A percentile compares a stretch with the other conserved stretches of the same genome.
phyloP scores from a whole-genome alignment of 139 green algal genomes.

The Pleodorina starrii region DNA sequence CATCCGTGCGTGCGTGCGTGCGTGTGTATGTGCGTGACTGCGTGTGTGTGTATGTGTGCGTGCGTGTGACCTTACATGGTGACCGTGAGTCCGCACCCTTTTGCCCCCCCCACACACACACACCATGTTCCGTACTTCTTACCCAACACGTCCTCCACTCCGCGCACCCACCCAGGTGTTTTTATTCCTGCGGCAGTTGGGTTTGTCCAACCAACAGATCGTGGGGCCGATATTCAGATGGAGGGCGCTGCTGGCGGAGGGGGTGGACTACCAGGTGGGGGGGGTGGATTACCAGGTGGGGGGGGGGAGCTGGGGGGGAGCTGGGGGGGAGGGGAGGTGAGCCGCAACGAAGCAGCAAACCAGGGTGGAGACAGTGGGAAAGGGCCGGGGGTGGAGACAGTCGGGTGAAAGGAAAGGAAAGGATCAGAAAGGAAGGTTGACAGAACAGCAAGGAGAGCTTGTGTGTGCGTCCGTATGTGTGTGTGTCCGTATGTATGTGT shows the following conservation, averaged over 20 bases:
- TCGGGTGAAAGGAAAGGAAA: neutral
- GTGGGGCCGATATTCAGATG: neutral
- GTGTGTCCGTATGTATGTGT: no score
- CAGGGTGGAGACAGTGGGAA: no score
- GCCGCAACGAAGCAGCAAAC: neutral
- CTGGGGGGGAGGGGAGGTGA: neutral
- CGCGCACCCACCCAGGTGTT: no score
- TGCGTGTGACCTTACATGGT: neutral
- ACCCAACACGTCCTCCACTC: no score
- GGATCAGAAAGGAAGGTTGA: no score
- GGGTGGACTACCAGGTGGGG: conserved; percentile 2
- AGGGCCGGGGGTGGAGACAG: no score
- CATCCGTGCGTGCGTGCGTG: neutral
- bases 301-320: neutral
- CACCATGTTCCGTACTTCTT: neutral
- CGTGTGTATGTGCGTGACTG: neutral
- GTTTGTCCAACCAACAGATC: neutral
- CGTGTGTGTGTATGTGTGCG: neutral
- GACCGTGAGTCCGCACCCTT: neutral
- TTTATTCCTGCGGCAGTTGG: neutral
- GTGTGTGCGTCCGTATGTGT: no score
- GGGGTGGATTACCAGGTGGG: neutral
- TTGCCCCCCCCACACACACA: neutral
- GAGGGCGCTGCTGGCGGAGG: conserved; percentile 22
- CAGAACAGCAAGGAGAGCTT: no score